Base-by-base conservation (phyloP, 2,329 filamentous ascomycete species). In the Colletotrichum plurivorum region DNA sequence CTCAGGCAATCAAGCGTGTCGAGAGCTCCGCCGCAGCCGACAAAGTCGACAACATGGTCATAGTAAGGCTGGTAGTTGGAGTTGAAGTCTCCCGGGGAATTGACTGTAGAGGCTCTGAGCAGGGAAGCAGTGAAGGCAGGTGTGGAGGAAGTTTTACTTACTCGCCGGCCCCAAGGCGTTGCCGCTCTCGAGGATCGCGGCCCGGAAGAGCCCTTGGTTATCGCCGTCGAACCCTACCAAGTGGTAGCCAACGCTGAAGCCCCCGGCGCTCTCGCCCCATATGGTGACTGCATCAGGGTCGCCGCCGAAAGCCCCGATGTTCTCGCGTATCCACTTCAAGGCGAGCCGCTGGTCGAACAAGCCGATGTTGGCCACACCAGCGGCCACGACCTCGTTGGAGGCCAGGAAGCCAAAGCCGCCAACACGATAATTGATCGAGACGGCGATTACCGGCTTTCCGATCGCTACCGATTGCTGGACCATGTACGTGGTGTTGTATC, bases 341-440 rank as follows among this genome's bases (percentile, higher is more conserved):
- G 76, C 78, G 9, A 73, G 73, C 2, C 78, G 71, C 43, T 77
- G 73, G 56, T 77, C 75, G 9, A 75, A 70, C 0, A 77, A 41
- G 1, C 76, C 74, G 20, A 78, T 71, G 52, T 77, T 78, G 9
- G 65, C 41, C 36, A 67, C 31, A 2, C 87, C 88, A 66, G 25
- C 56, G 27, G 46, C 51, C 15, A 43, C 46, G 43, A 68, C 48
- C 46, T 68, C 63, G 9, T 18, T 48, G 16, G 67, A 58, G 0
- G 62, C 62, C 7, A 56, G 58, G 39, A 69, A 69, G 2, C 67
- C 67, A 48, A 77, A 75, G 0, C 85, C 88, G n/a, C 85, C 86
- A 2, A 90, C 79, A 0, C 89, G 87, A 77, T 92, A 92, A 75
- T 91, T 92, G 69, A 91, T 86, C 0, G 86, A 84, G 0, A 93